Percentiles rank a stretch among this genome's conserved stretches.
phyloP scores from a whole-genome alignment of 305 asterid genomes.

The Fraxinus floribunda region DNA sequence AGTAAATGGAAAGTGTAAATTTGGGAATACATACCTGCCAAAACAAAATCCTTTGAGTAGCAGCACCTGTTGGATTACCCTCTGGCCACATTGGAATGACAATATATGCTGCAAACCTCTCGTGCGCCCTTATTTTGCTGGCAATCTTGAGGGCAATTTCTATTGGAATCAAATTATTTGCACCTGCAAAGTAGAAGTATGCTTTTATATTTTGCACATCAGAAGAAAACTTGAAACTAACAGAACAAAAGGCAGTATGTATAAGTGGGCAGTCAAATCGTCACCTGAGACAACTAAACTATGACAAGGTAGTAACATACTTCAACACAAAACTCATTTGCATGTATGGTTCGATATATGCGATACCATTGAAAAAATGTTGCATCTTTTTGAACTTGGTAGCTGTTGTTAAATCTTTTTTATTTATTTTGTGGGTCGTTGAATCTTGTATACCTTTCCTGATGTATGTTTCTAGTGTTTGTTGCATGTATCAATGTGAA shows the following conservation, averaged over 20 bases:
- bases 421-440: neutral
- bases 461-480: neutral
- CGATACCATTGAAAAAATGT: neutral
- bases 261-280: neutral
- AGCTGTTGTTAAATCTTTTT: neutral
- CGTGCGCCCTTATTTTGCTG: slow-evolving; percentile 75
- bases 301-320: neutral
- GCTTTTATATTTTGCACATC: neutral
- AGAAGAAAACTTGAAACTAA: neutral
- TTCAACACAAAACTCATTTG: neutral
- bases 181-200: slow-evolving; percentile 50
- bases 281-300: neutral
- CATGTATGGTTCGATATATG: neutral
- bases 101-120: slow-evolving; percentile 88
- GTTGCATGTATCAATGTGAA: neutral
- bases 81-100: slow-evolving; percentile 99
- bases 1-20: neutral
- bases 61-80: slow-evolving; percentile 96
- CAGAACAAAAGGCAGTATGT: neutral
- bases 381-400: neutral
- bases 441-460: neutral
- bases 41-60: slow-evolving; percentile 91
- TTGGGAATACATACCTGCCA: slow-evolving; percentile 69
- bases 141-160: slow-evolving; percentile 88
- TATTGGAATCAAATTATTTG: slow-evolving; percentile 88